phyloP scores from a whole-genome alignment of 2,329 filamentous ascomycete species.

The Amauroascus verrucosus region DNA sequence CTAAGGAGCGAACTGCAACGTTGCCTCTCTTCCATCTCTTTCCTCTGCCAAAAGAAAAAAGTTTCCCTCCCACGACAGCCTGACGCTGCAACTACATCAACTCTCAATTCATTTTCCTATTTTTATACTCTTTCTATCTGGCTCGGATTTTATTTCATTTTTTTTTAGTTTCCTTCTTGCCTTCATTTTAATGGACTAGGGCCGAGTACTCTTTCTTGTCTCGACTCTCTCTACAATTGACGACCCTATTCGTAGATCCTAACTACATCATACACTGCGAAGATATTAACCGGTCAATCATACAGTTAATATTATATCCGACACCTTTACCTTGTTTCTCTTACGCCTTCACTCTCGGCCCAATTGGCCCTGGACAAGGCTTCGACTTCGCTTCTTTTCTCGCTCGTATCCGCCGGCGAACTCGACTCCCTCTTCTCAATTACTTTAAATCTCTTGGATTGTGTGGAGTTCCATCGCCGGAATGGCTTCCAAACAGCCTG shows the following conservation, averaged over 20 bases:
- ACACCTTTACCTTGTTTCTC: not conserved
- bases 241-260: slow-evolving; percentile 3
- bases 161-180: not conserved
- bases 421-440: no score
- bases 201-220: not conserved
- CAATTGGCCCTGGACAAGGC: not conserved
- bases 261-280: not conserved
- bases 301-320: not conserved
- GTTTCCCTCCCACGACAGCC: not conserved
- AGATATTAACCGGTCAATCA: not conserved
- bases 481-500: slow-evolving; percentile 14
- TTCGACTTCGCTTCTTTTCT: not conserved
- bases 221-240: not conserved
- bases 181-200: slow-evolving; percentile 7
- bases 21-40: slow-evolving; percentile 8
- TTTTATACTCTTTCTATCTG: not conserved
- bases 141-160: not conserved
- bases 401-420: not conserved
- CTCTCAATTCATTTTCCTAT: not conserved
- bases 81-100: not conserved
- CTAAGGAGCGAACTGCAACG: slow-evolving; percentile 9
- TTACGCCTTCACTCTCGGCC: not conserved
- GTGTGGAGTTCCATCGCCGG: not conserved
- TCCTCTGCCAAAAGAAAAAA: not conserved
- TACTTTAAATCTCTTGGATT: not conserved